Evolutionary conservation across 441 rosid genomes (phyloP).

Genomic region (Brassica balearica): DNA sequence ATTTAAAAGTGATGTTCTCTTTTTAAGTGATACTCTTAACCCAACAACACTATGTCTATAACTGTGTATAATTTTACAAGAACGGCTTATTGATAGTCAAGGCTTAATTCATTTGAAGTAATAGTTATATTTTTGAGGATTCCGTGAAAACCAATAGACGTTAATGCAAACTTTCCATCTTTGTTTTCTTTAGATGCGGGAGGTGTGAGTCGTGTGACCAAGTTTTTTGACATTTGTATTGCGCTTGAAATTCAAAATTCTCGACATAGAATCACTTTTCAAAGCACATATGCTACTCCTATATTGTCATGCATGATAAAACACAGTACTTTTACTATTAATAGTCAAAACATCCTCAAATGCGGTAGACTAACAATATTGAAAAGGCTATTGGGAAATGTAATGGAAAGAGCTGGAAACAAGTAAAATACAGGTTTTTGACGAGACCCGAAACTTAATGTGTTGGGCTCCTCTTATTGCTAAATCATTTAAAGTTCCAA

Average conservation of each 20-base stretch:
- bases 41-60: no score
- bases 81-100: conserved; percentile 11
- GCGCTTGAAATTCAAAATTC: conserved; percentile 2
- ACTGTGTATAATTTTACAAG: conserved; percentile 14
- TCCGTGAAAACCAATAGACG: conserved; percentile 7
- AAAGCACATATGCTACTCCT: background rate
- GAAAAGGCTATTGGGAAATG: conserved; percentile 8
- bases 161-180: conserved; percentile 10
- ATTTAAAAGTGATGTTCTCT: background rate
- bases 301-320: background rate
- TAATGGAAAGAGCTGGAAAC: conserved; percentile 35
- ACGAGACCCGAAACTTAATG: conserved; percentile 24
- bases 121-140: background rate
- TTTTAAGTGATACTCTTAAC: background rate
- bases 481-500: conserved; percentile 25
- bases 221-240: background rate
- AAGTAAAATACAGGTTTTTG: conserved; percentile 22
- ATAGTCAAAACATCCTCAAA: background rate
- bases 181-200: conserved; percentile 8
- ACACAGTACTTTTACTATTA: background rate
- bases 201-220: conserved; percentile 19
- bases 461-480: conserved; percentile 33
- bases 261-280: background rate
- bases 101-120: background rate
- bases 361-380: background rate